Conservation (phyloP, 345 rosid genomes). For the Eucalyptus curtisii region DNA sequence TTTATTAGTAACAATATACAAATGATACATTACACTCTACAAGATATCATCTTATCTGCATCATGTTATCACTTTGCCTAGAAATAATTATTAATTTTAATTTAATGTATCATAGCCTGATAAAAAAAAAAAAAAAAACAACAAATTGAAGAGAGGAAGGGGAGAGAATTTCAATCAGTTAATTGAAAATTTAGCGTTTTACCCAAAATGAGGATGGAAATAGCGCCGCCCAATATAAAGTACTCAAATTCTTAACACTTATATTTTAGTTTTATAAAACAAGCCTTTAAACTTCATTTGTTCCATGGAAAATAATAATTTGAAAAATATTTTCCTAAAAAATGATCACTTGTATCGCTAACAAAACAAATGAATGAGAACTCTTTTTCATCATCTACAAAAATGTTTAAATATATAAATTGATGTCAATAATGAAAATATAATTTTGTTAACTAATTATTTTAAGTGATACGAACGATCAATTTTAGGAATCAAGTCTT, state of each 20-base stretch:
- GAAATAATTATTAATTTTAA: no score
- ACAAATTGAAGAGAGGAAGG: no score
- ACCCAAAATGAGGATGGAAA: no score
- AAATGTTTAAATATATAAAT: background rate
- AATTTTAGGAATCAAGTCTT: background rate
- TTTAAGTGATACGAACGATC: background rate
- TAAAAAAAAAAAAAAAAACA: no score
- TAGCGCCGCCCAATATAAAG: no score
- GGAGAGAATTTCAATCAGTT: no score
- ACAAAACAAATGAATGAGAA: background rate
- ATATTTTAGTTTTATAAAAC: background rate
- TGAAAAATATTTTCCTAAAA: background rate
- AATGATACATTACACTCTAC: no score
- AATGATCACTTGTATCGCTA: background rate
- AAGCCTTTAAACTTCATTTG: background rate
- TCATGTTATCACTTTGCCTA: no score
- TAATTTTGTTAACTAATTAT: rapidly evolving
- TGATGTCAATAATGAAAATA: background rate
- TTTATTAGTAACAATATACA: no score
- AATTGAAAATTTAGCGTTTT: no score
- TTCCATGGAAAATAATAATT: background rate
- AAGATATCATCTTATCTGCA: no score
- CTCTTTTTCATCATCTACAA: background rate
- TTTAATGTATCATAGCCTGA: no score
- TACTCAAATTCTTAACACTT: background rate